A percentile compares a stretch with the other conserved stretches of the same genome.
These are phyloP conservation scores for Cercospora canescens DNA, from an alignment of 2,329 filamentous ascomycete species.

Conservation along the genomic window DNA sequence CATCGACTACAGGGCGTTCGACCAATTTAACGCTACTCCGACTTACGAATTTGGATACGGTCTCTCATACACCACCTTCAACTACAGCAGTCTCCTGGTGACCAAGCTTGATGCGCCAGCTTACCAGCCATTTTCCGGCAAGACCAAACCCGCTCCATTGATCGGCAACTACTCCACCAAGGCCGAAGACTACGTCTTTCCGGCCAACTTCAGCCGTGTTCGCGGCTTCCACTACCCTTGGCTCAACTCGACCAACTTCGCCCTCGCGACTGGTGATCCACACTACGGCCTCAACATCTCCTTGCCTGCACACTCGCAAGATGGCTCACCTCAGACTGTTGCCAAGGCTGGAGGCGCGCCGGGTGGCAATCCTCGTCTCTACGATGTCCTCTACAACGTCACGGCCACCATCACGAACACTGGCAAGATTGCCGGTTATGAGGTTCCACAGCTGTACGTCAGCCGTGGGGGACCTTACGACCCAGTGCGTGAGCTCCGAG, in stretches of 20 bases:
- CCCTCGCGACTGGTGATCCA: conserved; percentile 56
- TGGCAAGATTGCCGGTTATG: conserved; percentile 50
- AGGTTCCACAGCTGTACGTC: conserved; percentile 53
- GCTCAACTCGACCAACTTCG: conserved; percentile 61
- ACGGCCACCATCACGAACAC: conserved; percentile 63
- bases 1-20: conserved; percentile 69
- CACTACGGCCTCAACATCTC: conserved; percentile 62
- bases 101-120: conserved; percentile 40
- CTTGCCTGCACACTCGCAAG: conserved; percentile 59
- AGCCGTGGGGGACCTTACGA: conserved; percentile 56
- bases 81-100: conserved; percentile 63
- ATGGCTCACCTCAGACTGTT: conserved; percentile 57
- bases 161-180: conserved; percentile 65
- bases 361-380: conserved; percentile 63
- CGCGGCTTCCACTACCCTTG: conserved; percentile 67
- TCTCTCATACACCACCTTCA: conserved; percentile 76
- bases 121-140: conserved; percentile 61
- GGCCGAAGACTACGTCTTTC: conserved; percentile 57
- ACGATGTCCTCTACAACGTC: conserved; percentile 67
- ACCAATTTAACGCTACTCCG: conserved; percentile 41
- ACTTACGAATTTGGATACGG: conserved; percentile 50
- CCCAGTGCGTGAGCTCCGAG: conserved; percentile 36
- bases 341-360: conserved; percentile 63
- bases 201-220: conserved; percentile 54
- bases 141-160: conserved; percentile 61